Evolutionary conservation across 768 basidiomycete genomes (phyloP), one percentile per base, ranked within the genome.

Genomic region (Mycena belliarum): DNA sequence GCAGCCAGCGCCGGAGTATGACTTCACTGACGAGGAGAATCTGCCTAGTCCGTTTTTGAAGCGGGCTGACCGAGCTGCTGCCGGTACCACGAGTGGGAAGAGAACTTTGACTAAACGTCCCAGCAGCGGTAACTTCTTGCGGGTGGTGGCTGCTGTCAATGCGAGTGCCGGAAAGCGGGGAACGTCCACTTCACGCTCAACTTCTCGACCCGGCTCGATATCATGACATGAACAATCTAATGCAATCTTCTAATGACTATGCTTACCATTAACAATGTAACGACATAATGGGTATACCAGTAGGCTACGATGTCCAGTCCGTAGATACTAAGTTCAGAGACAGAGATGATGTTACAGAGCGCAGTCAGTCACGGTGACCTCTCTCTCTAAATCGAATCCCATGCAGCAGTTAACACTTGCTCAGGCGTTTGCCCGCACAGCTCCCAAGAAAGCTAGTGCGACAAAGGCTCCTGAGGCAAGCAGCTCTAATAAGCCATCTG

Each of bases 21-120:
- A 92, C 68, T 64, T 88, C 11, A 76, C 77, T 0, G 90, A 93
- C 67, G 91, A 91, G 68, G 91, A 91, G 69, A 93, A 92, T 69
- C 78, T 93, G 0, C 92, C 91, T 0, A 91, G 89, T 67, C 92
- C 91, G 6, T 93, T 93, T 72, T 68, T 93, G 41, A 88, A 87
- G 67, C 77, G 82, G 48, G 71, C 59, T 24, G 77, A 76, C 37
- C 61, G 70, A 33, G 52, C 44, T 7, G 61, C 48, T 14, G 61
- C 45, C 25, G 48, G 54, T 43, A 29, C 42, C 37, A 23, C 35
- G 2, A 52, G 41, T 3, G 51, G 46, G 12, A 55, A 53, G 23
- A 44, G 55, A 24, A 60, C 58, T 21, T 42, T 63, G 20, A 60
- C 58, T 46, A 63, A 60, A 32, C 56, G 62, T 14, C 62, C 57